These are phyloP conservation scores for Colletotrichum sp. DNA, from an alignment of 2,329 filamentous ascomycete species.

Conservation along the genomic window DNA sequence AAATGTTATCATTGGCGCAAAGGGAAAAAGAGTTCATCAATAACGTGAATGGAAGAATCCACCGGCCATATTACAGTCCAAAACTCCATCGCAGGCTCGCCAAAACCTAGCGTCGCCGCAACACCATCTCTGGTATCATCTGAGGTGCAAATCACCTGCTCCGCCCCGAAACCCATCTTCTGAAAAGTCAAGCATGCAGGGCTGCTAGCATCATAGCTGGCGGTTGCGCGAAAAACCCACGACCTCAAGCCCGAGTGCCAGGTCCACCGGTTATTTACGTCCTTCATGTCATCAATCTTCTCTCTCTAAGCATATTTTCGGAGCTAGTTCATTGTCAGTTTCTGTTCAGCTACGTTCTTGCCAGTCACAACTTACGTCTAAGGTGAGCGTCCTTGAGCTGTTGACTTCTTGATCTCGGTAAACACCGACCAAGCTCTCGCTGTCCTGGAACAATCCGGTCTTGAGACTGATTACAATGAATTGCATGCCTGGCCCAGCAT, in stretches of 20 bases:
- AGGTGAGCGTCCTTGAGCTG: conserved; percentile 85
- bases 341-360: neutral
- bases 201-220: neutral
- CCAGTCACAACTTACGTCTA: conserved; percentile 77
- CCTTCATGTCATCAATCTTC: neutral
- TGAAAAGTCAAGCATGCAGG: neutral
- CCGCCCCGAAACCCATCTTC: neutral
- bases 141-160: neutral
- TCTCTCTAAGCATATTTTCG: conserved; percentile 7
- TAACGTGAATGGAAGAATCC: neutral
- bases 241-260: neutral
- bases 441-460: conserved; percentile 93
- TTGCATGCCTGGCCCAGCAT: conserved; percentile 96
- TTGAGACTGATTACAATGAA: conserved; percentile 99
- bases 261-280: neutral
- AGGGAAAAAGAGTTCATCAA: neutral
- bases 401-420: conserved; percentile 95
- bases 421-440: conserved; percentile 92
- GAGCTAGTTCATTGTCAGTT: conserved; percentile 8
- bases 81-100: conserved; percentile 8
- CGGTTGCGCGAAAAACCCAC: neutral
- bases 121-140: neutral
- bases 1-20: neutral
- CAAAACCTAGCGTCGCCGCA: neutral
- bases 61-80: conserved; percentile 5